Base-by-base conservation (phyloP, 176 grass and related monocot genomes). In the Microstegium vimineum region DNA sequence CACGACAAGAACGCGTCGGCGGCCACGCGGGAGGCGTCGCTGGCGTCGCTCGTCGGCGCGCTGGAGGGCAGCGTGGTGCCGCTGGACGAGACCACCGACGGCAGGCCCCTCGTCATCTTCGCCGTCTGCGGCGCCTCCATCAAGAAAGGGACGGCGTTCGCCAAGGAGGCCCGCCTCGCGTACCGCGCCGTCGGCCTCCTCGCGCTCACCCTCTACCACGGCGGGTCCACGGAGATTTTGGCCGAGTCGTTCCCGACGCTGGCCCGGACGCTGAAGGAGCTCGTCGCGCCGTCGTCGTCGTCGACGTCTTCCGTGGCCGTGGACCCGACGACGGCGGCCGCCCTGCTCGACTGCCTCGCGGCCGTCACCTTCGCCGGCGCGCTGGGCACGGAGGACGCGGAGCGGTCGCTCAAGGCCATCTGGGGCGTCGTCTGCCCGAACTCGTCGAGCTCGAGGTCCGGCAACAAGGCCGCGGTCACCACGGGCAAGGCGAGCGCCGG, bases 101-200 rank as follows among this genome's bases (percentile, higher is more conserved):
- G 1, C 26, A 15, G 36, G 9, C 78, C 33, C 56, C 30, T 23
- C 54, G 43, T 40, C 80, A 17, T 73, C 80, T 61, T 82, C 35
- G 56, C 80, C 27, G 54, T 71, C 38, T 63, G 69, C 80, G 56
- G 69, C 20, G 56, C 25, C 56, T 62, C 69, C 67, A 33, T 82
- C 80, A 82, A 46, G 80, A 43, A 23, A 8, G 72, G 79, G 3
- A 30, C 12, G 12, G 45, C 45, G 16, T 18, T 18, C n/a, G 1
- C 27, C 32, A 71, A 2, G 56, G 80, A 88, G 66, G 80, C 86
- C 42, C n/a, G 66, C 33, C 80, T 88, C 18, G 80, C 86, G 2
- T 78, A 57, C 86, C 80, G 66, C 26, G 80, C 57, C 66, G 36
- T 78, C 56, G 80, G 80, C 26, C 71, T 83, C 41, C 86, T 88